Conservation (phyloP, 73 alveolate genomes). For the Paramecium bursaria region DNA sequence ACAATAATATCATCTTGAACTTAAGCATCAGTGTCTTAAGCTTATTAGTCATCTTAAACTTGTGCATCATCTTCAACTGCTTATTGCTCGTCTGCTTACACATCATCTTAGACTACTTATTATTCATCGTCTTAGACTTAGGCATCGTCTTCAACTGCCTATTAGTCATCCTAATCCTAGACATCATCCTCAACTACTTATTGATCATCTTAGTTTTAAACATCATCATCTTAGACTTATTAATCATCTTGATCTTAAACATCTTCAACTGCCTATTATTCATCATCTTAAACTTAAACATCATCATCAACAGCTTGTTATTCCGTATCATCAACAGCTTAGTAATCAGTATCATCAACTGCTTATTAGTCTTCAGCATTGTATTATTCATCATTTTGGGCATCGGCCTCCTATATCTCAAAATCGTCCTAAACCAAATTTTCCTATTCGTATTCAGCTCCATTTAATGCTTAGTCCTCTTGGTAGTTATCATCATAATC, state of each 20-base stretch:
- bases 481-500: too few species aligned
- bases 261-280: background rate
- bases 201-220: slow-evolving; percentile 13
- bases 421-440: too few species aligned
- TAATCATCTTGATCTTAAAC: background rate
- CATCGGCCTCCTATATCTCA: too few species aligned
- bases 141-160: slow-evolving; percentile 40
- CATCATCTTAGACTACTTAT: slow-evolving; percentile 2
- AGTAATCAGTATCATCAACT: background rate
- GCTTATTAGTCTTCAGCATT: too few species aligned
- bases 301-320: background rate
- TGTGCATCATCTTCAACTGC: slow-evolving; percentile 54
- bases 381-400: too few species aligned
- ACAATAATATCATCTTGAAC: slow-evolving; percentile 13
- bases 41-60: background rate
- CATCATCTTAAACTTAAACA: background rate
- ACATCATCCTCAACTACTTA: slow-evolving; percentile 10
- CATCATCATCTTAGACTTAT: slow-evolving; percentile 16
- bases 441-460: too few species aligned
- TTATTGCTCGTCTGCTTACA: background rate
- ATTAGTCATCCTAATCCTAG: background rate
- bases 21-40: background rate
- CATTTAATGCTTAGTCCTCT: too few species aligned
- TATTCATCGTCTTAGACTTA: slow-evolving; percentile 39
- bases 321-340: background rate